Evolutionary conservation across 805 yeast species (phyloP).

Genomic region (Candida ulmi): DNA sequence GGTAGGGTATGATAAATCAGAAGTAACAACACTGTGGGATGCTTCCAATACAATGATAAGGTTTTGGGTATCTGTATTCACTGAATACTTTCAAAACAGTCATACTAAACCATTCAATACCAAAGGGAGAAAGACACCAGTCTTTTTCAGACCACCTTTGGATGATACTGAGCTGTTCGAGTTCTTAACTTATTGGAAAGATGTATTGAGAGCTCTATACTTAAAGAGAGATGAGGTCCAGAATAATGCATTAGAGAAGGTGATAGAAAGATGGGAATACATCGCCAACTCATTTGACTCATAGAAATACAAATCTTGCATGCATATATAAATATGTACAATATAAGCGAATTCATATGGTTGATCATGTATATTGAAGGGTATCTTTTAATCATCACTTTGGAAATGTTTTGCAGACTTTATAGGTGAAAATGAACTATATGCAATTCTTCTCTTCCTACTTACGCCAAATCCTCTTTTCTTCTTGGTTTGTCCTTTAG

Average conservation of each 20-base stretch:
- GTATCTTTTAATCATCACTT: constrained; percentile 4
- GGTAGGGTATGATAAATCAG: constrained; percentile 39
- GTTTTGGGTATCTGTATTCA: constrained; percentile 55
- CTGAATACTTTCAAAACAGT: constrained; percentile 34
- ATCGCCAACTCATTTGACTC: constrained; percentile 3
- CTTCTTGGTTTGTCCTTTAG: background rate
- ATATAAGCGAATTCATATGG: no score
- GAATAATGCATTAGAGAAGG: constrained; percentile 24
- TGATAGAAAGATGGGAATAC: constrained; percentile 31
- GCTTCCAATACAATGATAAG: constrained; percentile 37
- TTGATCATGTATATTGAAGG: no score
- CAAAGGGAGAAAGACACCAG: constrained; percentile 24
- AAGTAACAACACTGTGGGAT: constrained; percentile 32
- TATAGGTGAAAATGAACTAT: constrained; percentile 17
- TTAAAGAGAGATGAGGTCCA: constrained; percentile 27
- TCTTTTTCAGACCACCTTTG: constrained; percentile 24
- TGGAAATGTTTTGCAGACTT: constrained; percentile 19
- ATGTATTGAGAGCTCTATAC: constrained; percentile 39
- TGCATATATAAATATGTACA: no score
- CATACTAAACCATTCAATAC: constrained; percentile 16
- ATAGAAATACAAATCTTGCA: no score
- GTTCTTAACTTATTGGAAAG: constrained; percentile 50
- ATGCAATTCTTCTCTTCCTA: constrained; percentile 17
- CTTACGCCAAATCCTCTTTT: constrained; percentile 19
- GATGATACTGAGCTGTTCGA: constrained; percentile 24